Evolutionary conservation across 805 yeast genomes (phyloP), one percentile per base, ranked within the genome.

Genomic region (Cyberlindnera suaveolens): DNA sequence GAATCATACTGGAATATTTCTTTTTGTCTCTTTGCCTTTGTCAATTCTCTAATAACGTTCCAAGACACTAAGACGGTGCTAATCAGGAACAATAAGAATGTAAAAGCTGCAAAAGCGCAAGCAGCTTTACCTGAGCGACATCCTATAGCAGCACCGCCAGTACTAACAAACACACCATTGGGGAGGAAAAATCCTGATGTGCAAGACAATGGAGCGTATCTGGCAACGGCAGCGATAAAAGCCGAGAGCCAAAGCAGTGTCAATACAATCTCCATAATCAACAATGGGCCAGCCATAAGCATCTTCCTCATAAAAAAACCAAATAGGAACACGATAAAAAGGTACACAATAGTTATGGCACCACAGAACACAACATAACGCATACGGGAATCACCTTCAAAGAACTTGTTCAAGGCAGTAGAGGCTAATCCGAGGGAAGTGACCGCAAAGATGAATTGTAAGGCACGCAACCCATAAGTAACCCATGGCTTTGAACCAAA

Each of bases 221-320:
- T 49, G 10, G 61, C 45, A 6, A 67, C 66, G 13, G 56, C 50
- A 18, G 66, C 66, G 39, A 66, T 56, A 39, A 65, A 66, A 1
- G 63, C 58, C 38, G 59, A 48, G n/a, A 66, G 42, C 67, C 67
- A 64, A 17, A 66, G 40, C 26, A 62, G 37, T 13, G 54, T 36
- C 33, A 65, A 23, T 6, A 64, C 23, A 5, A 53, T 31, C 44
- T 66, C 71, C 17, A 53, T 44, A 7, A 58, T 16, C 8, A 63
- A 40, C 27, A 60, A 31, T 1, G 52, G 44, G 33, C 66, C 66
- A 8, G 60, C 54, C 19, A 54, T 41, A 11, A 62, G 49, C 32
- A 54, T 34, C 5, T 45, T 31, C 17, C 61, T 58, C 0, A 36
- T 13, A 11, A 53, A n/a, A 29, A 54, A 34, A 1, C 58, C 48